Evolutionary conservation across 2,329 filamentous ascomycete genomes (phyloP).

Genomic region (Penicillium sp.): DNA sequence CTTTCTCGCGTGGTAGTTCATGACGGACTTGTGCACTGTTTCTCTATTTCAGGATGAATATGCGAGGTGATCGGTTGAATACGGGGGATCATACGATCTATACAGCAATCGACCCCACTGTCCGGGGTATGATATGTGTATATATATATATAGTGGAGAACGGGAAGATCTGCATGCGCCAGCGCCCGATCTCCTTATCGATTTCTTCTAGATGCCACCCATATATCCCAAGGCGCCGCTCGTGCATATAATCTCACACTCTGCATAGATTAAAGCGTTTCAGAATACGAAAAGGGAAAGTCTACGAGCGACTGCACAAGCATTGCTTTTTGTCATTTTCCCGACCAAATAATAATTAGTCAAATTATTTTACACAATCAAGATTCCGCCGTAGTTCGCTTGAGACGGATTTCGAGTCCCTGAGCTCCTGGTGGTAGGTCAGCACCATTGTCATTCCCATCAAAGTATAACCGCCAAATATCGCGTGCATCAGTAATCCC

Average conservation of each 20-base stretch:
- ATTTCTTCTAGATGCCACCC: not conserved
- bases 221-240: not conserved
- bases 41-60: not conserved
- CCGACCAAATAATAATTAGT: not conserved
- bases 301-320: not conserved
- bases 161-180: not conserved
- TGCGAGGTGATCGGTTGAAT: not conserved
- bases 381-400: constrained; percentile 17
- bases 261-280: not conserved
- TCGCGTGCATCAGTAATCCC: constrained; percentile 14
- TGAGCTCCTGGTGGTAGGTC: constrained; percentile 20
- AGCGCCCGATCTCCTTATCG: not conserved
- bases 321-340: not conserved
- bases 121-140: not conserved
- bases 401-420: constrained; percentile 23
- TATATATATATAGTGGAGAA: no score
- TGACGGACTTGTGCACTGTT: not conserved
- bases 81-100: not conserved
- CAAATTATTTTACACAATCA: constrained; percentile 1
- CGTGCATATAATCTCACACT: not conserved
- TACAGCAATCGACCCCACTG: not conserved
- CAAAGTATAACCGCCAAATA: constrained; percentile 27
- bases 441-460: constrained; percentile 27
- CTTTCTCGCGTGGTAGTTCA: not conserved
- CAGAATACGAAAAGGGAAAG: not conserved